A percentile compares a stretch with the other conserved stretches of the same genome.
These are phyloP conservation scores for Anthostomella pinea DNA, from an alignment of 2,329 filamentous ascomycete genomes.

Conservation along the genomic window DNA sequence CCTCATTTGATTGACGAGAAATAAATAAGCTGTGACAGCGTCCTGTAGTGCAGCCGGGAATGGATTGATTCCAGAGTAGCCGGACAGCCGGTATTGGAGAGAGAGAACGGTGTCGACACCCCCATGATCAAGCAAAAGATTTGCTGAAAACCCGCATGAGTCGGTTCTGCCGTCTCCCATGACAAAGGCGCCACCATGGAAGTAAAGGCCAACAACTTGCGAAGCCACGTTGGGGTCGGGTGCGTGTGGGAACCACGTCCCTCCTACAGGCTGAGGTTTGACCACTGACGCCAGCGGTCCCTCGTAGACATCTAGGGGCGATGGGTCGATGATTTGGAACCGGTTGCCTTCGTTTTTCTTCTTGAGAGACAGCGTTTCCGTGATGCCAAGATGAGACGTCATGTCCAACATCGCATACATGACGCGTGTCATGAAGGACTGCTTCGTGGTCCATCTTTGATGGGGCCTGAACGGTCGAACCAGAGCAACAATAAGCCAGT, in stretches of 20 bases:
- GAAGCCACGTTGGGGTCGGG: constrained; percentile 1
- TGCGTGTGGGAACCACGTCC: constrained; percentile 25
- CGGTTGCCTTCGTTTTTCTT: constrained; percentile 11
- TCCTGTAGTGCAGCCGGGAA: too few relatives aligned
- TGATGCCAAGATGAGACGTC: constrained; percentile 12
- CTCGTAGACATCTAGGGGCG: constrained; percentile 11
- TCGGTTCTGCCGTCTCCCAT: too few relatives aligned
- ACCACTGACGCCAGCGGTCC: constrained; percentile 16
- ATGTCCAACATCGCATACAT: constrained; percentile 9
- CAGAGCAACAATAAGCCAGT: constrained; percentile 4
- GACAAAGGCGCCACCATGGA: too few relatives aligned
- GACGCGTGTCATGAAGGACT: constrained; percentile 14
- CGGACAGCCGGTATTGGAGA: too few relatives aligned
- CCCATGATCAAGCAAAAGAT: too few relatives aligned
- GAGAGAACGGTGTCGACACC: too few relatives aligned
- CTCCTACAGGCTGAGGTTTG: constrained; percentile 23
- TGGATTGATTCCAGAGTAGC: too few relatives aligned
- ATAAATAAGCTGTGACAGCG: too few relatives aligned
- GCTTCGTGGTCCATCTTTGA: constrained; percentile 16
- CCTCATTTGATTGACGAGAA: too few relatives aligned
- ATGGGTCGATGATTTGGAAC: constrained; percentile 15
- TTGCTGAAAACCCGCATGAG: too few relatives aligned
- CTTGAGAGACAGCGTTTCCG: constrained; percentile 10
- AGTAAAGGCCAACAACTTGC: too few relatives aligned
- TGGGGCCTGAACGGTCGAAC: constrained; percentile 12